Percentiles rank a stretch among this genome's conserved stretches.
phyloP scores from a whole-genome alignment of 495 filamentous ascomycete species.

The Aspergillus heteromorphus region DNA sequence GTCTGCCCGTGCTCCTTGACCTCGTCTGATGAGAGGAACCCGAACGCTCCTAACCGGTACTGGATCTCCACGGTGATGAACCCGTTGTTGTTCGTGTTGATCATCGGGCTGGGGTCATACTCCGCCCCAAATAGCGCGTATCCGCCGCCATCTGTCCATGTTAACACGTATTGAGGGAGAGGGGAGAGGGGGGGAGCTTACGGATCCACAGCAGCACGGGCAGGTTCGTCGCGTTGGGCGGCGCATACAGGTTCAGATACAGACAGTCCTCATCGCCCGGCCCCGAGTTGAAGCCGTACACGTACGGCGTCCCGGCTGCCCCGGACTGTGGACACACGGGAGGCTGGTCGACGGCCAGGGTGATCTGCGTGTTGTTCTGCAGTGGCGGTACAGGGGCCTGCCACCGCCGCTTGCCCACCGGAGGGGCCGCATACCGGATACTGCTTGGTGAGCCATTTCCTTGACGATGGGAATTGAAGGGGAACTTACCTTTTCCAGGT shows the following conservation, averaged over 20 bases:
- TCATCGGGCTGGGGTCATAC: conserved; percentile 7
- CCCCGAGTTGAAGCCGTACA: conserved; percentile 6
- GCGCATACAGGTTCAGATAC: conserved; percentile 61
- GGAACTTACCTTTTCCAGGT: conserved; percentile 20
- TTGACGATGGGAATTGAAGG: neutral
- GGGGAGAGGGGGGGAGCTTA: too few species aligned
- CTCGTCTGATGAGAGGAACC: conserved; percentile 58
- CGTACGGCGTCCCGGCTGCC: conserved; percentile 5
- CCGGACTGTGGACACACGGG: conserved; percentile 16
- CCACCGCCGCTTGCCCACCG: conserved; percentile 32
- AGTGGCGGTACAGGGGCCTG: conserved; percentile 25
- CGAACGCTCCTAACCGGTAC: conserved; percentile 63
- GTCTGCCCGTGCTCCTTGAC: conserved; percentile 46
- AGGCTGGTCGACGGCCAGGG: conserved; percentile 5
- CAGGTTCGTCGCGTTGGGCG: conserved; percentile 43
- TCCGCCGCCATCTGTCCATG: conserved; percentile 57
- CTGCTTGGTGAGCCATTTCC: conserved; percentile 6
- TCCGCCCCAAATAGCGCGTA: conserved; percentile 35
- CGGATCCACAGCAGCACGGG: conserved; percentile 64
- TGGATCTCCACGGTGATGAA: conserved; percentile 66
- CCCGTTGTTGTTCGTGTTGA: conserved; percentile 40
- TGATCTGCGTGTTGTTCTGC: conserved; percentile 3
- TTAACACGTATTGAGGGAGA: too few species aligned
- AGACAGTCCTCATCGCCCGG: conserved; percentile 58
- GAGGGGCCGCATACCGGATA: conserved; percentile 36